Percentiles rank a stretch among this genome's conserved stretches.
Conservation (phyloP, 257 asterid species). For the Sherardia arvensis region DNA sequence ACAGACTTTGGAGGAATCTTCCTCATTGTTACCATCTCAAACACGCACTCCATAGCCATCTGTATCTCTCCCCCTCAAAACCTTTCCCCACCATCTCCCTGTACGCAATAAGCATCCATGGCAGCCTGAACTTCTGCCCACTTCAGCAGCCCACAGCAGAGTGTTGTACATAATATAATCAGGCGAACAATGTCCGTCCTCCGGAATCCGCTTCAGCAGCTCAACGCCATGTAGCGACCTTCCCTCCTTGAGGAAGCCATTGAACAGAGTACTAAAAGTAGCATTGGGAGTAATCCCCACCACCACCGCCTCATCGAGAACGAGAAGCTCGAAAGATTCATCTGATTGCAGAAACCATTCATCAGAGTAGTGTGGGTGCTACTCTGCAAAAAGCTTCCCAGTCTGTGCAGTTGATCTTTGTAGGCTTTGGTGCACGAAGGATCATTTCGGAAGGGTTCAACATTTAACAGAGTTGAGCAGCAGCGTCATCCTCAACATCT, state of each 20-base stretch:
- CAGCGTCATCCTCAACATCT: too few relatives aligned
- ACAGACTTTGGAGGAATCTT: background rate
- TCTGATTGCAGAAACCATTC: conserved; percentile 65
- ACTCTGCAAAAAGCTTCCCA: too few relatives aligned
- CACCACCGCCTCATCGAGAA: conserved; percentile 41
- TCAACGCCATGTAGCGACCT: conserved; percentile 48
- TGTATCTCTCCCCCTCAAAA: conserved; percentile 24
- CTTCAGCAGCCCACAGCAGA: conserved; percentile 54
- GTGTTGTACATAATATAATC: conserved; percentile 61
- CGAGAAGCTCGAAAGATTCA: conserved; percentile 63
- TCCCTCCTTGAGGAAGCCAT: conserved; percentile 69
- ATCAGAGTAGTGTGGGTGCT: conserved; percentile 59
- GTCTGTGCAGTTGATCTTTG: conserved; percentile 26
- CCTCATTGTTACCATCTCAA: background rate
- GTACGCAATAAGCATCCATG: conserved; percentile 27
- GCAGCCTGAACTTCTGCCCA: conserved; percentile 53
- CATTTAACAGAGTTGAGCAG: too few relatives aligned
- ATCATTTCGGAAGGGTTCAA: too few relatives aligned
- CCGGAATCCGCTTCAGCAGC: conserved; percentile 46
- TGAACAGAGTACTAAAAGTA: conserved; percentile 59
- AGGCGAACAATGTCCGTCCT: conserved; percentile 38
- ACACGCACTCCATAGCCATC: conserved; percentile 1
- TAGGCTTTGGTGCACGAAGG: too few relatives aligned
- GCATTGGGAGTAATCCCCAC: conserved; percentile 43
- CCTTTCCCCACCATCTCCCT: conserved; percentile 40